Evolutionary conservation across 805 yeast species (phyloP).

Genomic region (Ogataea angusta): DNA sequence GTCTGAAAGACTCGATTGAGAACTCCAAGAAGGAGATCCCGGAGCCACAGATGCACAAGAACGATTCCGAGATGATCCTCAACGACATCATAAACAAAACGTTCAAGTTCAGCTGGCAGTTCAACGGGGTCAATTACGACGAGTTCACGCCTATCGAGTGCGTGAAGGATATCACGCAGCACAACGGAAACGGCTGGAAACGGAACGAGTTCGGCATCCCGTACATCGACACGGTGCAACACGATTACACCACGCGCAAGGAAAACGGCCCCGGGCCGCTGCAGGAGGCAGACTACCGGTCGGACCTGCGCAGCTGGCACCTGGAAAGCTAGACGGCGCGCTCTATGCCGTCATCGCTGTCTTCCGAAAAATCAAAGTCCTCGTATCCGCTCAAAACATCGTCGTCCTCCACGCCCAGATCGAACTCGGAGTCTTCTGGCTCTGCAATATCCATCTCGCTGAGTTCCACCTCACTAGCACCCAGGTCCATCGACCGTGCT

Average conservation of each 20-base stretch:
- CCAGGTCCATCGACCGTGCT: conserved; percentile 24
- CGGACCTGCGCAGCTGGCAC: conserved; percentile 43
- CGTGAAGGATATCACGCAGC: conserved; percentile 65
- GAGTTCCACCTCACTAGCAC: conserved; percentile 13
- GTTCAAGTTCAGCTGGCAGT: conserved; percentile 33
- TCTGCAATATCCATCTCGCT: conserved; percentile 11
- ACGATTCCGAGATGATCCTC: conserved; percentile 9
- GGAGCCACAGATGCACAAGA: background rate
- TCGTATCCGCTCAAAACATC: conserved; percentile 22
- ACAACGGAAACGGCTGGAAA: conserved; percentile 68
- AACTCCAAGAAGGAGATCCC: conserved; percentile 1
- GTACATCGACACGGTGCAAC: conserved; percentile 35
- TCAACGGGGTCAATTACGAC: conserved; percentile 22
- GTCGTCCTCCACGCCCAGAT: conserved; percentile 17
- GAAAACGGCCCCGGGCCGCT: conserved; percentile 18
- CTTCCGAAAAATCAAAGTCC: conserved; percentile 26
- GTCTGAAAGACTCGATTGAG: conserved; percentile 23
- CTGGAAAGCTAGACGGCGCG: conserved; percentile 21
- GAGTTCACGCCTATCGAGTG: conserved; percentile 68
- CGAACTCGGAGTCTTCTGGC: conserved; percentile 6
- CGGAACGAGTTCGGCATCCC: conserved; percentile 43
- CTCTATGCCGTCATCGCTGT: conserved; percentile 33
- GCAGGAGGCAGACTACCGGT: conserved; percentile 32
- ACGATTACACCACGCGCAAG: conserved; percentile 12
- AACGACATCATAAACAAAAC: conserved; percentile 29